Percentiles rank a stretch among this genome's conserved stretches.
phyloP scores from a whole-genome alignment of 2,329 filamentous ascomycete genomes.

The Ophiocordyceps camponoti-floridani region DNA sequence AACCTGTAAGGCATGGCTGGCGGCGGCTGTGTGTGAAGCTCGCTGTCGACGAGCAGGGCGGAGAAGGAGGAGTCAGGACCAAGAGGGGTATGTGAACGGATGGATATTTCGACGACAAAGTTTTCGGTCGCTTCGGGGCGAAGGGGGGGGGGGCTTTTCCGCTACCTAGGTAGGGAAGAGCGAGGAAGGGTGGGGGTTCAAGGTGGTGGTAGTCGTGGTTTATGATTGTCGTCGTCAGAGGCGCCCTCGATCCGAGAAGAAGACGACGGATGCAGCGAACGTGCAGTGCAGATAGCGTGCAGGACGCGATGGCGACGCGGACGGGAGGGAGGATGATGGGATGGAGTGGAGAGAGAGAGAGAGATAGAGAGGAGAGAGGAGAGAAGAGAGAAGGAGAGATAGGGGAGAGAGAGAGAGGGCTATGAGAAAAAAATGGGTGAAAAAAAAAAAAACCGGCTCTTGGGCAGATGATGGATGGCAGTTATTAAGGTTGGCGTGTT shows the following conservation, averaged over 20 bases:
- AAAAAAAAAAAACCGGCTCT: conserved; percentile 2
- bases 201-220: neutral
- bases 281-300: too few species aligned
- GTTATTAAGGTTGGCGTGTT: conserved; percentile 4
- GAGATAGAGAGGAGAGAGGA: neutral
- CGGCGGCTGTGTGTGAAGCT: conserved; percentile 15
- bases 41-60: conserved; percentile 7
- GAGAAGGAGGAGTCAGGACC: neutral
- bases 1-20: conserved; percentile 64
- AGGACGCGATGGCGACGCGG: neutral
- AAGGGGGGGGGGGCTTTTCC: neutral
- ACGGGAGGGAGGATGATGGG: neutral
- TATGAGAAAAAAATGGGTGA: neutral
- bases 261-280: neutral
- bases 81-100: neutral
- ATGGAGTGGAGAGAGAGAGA: neutral
- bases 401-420: neutral
- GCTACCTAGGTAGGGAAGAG: too few species aligned
- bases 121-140: neutral
- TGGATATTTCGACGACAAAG: too few species aligned
- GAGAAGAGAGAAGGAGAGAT: conserved; percentile 1
- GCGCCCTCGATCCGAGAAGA: neutral
- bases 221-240: too few species aligned
- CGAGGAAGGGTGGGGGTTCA: too few species aligned
- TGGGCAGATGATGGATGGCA: conserved; percentile 4